Conservation (phyloP, 1,284 basidiomycete species). For the Melampsora larici-populina region DNA sequence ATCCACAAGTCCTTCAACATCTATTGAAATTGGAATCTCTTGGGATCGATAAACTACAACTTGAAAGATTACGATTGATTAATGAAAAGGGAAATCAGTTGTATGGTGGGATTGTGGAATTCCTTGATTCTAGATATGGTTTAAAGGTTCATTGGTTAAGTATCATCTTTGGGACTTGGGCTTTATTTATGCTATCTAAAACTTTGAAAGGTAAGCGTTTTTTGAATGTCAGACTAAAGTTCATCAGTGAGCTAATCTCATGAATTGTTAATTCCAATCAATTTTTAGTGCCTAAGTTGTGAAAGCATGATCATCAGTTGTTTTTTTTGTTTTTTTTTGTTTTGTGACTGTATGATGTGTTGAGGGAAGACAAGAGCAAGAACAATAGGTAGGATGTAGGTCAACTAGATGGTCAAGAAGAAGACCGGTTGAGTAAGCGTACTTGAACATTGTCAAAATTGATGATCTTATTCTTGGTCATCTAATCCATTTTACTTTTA, state of each 20-base stretch:
- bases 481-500: no score
- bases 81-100: constrained; percentile 23
- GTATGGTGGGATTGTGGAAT: constrained; percentile 67
- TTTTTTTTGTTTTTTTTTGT: no score
- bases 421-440: no score
- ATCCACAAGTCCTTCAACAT: constrained; percentile 56
- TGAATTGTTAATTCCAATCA: no score
- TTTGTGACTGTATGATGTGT: no score
- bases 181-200: constrained; percentile 91
- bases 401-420: no score
- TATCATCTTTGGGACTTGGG: constrained; percentile 74
- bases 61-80: not conserved
- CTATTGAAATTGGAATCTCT: constrained; percentile 52
- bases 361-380: no score
- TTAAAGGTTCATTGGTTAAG: constrained; percentile 76
- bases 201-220: constrained; percentile 60
- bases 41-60: constrained; percentile 57
- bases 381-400: no score
- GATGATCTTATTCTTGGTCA: no score
- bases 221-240: no score
- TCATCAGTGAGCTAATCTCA: no score
- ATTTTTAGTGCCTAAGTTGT: not conserved
- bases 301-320: not conserved
- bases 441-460: no score
- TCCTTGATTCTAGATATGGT: constrained; percentile 55